These are phyloP conservation scores for Chaetomidium leptoderma DNA, from an alignment of 495 filamentous ascomycete species.

Conservation along the genomic window DNA sequence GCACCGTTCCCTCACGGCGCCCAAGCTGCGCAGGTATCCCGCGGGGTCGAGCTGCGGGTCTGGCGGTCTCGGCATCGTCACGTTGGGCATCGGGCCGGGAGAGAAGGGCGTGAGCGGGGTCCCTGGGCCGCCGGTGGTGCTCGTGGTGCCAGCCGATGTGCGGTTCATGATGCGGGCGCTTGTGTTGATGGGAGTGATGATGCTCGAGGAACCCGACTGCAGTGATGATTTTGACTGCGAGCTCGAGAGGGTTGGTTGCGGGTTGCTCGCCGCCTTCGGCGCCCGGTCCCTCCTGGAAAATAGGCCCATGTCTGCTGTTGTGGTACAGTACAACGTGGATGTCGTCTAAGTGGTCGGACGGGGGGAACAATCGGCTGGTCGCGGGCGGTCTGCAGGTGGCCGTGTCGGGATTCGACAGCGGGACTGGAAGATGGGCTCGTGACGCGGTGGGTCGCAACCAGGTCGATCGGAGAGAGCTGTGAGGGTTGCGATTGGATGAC, in stretches of 20 bases:
- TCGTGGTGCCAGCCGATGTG: slow-evolving; percentile 35
- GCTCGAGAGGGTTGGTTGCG: slow-evolving; percentile 25
- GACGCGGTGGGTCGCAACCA: slow-evolving; percentile 20
- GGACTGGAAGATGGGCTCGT: slow-evolving; percentile 15
- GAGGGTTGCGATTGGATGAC: slow-evolving; percentile 17
- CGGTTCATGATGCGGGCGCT: slow-evolving; percentile 35
- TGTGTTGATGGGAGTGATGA: slow-evolving; percentile 31
- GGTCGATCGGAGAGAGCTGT: not conserved
- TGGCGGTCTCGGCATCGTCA: slow-evolving; percentile 77
- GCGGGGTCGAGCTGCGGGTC: slow-evolving; percentile 89
- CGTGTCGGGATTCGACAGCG: slow-evolving; percentile 15
- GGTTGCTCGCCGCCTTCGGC: slow-evolving; percentile 37
- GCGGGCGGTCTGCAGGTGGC: slow-evolving; percentile 19
- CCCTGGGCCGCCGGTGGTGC: slow-evolving; percentile 36
- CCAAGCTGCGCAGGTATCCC: slow-evolving; percentile 85
- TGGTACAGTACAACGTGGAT: slow-evolving; percentile 11
- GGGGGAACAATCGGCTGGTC: slow-evolving; percentile 19
- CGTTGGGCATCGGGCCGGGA: slow-evolving; percentile 39
- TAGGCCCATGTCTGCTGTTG: slow-evolving; percentile 42
- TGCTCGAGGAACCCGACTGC: slow-evolving; percentile 32
- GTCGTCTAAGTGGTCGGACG: slow-evolving; percentile 12
- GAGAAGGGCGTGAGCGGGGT: slow-evolving; percentile 44
- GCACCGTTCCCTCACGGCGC: slow-evolving; percentile 78
- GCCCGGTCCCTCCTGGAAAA: slow-evolving; percentile 49
- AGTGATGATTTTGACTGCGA: slow-evolving; percentile 37